Conservation (phyloP, 352 stramenopile genomes). For the Globisporangium yorkense region DNA sequence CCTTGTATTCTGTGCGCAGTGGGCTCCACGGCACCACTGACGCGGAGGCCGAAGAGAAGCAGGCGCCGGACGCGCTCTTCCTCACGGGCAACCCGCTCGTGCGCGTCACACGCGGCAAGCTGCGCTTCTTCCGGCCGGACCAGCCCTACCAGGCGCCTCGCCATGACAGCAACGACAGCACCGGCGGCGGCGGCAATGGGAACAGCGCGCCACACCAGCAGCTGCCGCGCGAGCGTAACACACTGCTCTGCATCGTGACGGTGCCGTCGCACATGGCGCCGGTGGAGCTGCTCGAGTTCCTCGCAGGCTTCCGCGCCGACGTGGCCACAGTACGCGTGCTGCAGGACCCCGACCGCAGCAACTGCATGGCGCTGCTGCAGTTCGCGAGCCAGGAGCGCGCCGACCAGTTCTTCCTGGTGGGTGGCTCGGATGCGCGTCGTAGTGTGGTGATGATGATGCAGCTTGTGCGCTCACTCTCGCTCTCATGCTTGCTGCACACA, state of each 20-base stretch:
- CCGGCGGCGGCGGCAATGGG: background rate
- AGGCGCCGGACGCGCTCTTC: constrained; percentile 39
- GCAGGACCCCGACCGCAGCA: constrained; percentile 73
- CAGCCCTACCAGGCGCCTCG: constrained; percentile 28
- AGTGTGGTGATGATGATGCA: too few relatives aligned
- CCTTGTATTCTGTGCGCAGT: background rate
- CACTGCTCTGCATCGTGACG: constrained; percentile 76
- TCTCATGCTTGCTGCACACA: too few relatives aligned
- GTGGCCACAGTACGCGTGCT: constrained; percentile 77
- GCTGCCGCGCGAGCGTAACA: constrained; percentile 64
- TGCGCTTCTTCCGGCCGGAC: constrained; percentile 80
- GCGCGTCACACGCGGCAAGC: constrained; percentile 61
- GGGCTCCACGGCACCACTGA: background rate
- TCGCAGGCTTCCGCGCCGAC: constrained; percentile 62
- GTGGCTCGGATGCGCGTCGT: background rate
- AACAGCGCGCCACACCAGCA: constrained; percentile 18
- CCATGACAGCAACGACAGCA: background rate
- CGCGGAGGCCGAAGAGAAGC: constrained; percentile 17
- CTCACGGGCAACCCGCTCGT: constrained; percentile 78
- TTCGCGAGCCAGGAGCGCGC: constrained; percentile 73
- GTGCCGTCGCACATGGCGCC: constrained; percentile 82
- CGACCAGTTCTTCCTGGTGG: constrained; percentile 73
- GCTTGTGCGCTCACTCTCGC: too few relatives aligned
- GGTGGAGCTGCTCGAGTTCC: constrained; percentile 81
- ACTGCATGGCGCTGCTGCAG: constrained; percentile 85